Base-by-base conservation (phyloP, 345 rosid genomes). In the Gossypioides kirkii region DNA sequence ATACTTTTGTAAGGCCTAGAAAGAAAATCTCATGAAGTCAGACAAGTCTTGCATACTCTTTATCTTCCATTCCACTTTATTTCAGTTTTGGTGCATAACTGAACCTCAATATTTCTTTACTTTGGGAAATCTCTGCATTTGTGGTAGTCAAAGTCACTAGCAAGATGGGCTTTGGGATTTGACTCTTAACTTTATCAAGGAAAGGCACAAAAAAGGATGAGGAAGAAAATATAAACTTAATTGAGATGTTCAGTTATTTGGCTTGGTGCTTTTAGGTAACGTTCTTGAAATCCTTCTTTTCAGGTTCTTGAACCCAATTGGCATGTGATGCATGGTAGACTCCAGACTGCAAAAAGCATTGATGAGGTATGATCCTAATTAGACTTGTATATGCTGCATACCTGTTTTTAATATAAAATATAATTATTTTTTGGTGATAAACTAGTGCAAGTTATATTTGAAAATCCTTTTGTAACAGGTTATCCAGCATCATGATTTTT, bases 271-370 rank as follows among this genome's bases (percentile, higher is more conserved):
- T 59, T 66, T 58, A 59, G 43, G 26, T 55, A 26, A 64, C 26
- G 16, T 61, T 56, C 38, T 69, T 28, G 14, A 58, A 49, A 25
- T 49, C 43, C 12, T 38, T 11, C 23, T 69, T 79, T 77, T 79
- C 89, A 92, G 98, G 98, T 95, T 78, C 88, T 95, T 73, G 99
- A 95, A 84, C 99, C 97, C 67, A 95, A 91, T 80, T 95, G 98
- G 98, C 96, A 95, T 74, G 84, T 86, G 83, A 89, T 95, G 98
- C 86, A 87, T 47, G 80, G 78, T 77, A 83, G 88, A 81, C 87
- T 92, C 77, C 96, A 88, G 77, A 80, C 84, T 62, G 89, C 94
- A 47, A 91, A 84, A 80, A 91, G 96, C 80, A 86, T 95, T 75
- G 99, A 95, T 65, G 98, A 95, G 93, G 98, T 91, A 74, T 72